Evolutionary conservation across 441 rosid genomes (phyloP), one percentile per base, ranked within the genome.

Genomic region (Sinapis alba): DNA sequence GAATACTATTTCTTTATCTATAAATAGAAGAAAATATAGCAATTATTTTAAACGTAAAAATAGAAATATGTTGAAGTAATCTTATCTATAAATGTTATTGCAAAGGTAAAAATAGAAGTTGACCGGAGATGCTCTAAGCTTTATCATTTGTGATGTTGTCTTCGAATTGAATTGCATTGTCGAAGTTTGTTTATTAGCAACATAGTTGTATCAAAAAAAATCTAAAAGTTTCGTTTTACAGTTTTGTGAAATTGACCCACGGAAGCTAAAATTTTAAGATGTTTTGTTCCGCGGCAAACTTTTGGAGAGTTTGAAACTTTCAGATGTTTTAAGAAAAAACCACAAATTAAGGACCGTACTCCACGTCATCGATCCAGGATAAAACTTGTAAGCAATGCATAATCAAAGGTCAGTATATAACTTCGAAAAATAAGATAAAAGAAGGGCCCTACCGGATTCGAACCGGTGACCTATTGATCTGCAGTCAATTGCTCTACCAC

Each of bases 401-500:
- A 13, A 41, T 47, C 47, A 9, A 60, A 28, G 65, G 58, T 28
- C 21, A 28, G 6, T 16, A 26, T 16, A 26, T 43, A 43, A 43
- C 7, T n/a, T 11, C 8, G 6, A 10, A 30, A 43, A 7, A 16
- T 7, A 28, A 6, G 0, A 10, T 16, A 54, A 68, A 9, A 5
- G 0, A 19, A 13, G 93, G 90, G 89, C 90, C 85, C 93, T 84
- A 87, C 93, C 84, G 83, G 85, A 81, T 82, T 90, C 89, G 88
- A 88, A 88, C 91, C 90, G 84, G 85, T 85, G 93, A 85, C 93
- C 91, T 83, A 85, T 93, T 92, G 89, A 92, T 89, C 92, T 88
- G 90, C 89, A 90, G 94, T 87, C 95, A 90, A 89, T 82, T 92
- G 90, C 97, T 92, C 93, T 86, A 90, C 97, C 87, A 88, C 97